Conservation (phyloP, 805 yeast genomes). For the Isabelozyma gotoi region DNA sequence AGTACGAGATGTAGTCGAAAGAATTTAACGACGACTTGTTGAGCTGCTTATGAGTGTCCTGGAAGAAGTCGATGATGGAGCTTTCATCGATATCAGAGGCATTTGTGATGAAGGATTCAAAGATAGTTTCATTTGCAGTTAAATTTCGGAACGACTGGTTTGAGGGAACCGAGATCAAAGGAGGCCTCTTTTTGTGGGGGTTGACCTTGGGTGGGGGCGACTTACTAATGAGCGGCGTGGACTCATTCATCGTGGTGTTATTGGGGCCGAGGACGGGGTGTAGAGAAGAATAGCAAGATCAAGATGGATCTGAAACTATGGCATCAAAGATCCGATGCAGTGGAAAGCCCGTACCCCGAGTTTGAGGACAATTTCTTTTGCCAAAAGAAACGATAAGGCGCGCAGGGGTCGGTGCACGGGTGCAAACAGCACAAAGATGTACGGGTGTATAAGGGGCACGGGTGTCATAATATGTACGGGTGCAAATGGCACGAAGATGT, state of each 20-base stretch:
- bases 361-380: no score
- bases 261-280: background rate
- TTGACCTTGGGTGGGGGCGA: background rate
- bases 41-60: background rate
- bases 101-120: background rate
- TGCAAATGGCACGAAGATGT: no score
- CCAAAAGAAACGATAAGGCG: no score
- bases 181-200: slow-evolving; percentile 17
- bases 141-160: slow-evolving; percentile 20
- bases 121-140: background rate
- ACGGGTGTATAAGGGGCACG: no score
- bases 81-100: slow-evolving; percentile 6
- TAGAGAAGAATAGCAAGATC: background rate
- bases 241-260: background rate
- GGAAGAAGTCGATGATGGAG: slow-evolving; percentile 8
- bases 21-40: slow-evolving; percentile 12
- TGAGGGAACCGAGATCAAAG: slow-evolving; percentile 26
- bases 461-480: no score
- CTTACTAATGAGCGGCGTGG: background rate
- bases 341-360: no score
- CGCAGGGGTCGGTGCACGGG: no score
- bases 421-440: no score
- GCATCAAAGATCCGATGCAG: no score
- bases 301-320: no score
- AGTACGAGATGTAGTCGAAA: slow-evolving; percentile 28